Percentiles rank a stretch among this genome's conserved stretches.
Conservation (phyloP, 805 yeast species). For the Saccharomycopsis fermentans region DNA sequence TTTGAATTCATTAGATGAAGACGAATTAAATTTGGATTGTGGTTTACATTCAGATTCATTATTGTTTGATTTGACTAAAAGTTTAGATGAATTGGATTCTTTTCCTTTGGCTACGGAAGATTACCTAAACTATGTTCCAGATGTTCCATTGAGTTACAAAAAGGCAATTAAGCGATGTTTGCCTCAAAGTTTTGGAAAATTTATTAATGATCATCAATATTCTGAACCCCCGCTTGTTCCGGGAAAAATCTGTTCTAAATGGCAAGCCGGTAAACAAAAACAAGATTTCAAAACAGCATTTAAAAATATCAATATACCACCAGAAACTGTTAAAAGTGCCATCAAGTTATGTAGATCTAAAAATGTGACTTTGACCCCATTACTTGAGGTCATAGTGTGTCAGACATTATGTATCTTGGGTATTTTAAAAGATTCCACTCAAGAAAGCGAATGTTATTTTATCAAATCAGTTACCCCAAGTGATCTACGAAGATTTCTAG, state of each 20-base stretch:
- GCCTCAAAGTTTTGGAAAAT: background rate
- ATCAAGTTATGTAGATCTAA: conserved; percentile 1
- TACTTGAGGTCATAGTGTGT: background rate
- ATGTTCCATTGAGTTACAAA: background rate
- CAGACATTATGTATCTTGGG: background rate
- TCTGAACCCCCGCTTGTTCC: background rate
- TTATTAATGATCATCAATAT: conserved; percentile 2
- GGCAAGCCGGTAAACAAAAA: background rate
- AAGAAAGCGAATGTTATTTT: background rate
- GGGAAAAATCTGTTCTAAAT: background rate
- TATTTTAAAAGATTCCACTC: background rate
- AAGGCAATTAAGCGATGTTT: background rate
- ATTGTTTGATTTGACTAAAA: background rate
- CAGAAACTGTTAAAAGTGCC: background rate
- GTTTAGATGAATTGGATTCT: background rate
- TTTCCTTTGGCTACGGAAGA: conserved; percentile 4
- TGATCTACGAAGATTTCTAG: conserved; percentile 1
- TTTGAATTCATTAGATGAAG: background rate
- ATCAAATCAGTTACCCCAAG: background rate
- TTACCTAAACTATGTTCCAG: conserved; percentile 1
- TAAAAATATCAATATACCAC: conserved; percentile 3
- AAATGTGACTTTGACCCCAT: conserved; percentile 3
- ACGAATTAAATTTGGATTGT: background rate
- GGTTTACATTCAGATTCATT: background rate
- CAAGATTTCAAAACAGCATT: background rate